Conservation (phyloP, 108 stramenopile species). For the Discostella stelligeroides region DNA sequence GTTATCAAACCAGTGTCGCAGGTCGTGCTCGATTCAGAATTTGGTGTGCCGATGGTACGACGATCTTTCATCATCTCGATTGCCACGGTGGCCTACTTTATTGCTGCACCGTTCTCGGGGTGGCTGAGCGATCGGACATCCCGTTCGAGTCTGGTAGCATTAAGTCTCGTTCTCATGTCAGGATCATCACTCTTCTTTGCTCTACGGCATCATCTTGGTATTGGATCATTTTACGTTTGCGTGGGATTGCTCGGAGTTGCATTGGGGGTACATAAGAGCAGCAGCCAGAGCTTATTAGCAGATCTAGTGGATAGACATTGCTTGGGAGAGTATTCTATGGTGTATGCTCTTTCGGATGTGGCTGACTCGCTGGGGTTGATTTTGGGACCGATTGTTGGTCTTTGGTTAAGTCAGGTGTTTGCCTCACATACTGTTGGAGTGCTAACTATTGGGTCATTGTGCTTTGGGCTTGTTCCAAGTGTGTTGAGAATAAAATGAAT, state of each 20-base stretch:
- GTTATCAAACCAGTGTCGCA: conserved; percentile 43
- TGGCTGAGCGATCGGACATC: conserved; percentile 21
- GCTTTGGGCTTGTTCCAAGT: conserved; percentile 21
- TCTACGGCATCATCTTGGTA: conserved; percentile 20
- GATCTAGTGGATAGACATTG: conserved; percentile 34
- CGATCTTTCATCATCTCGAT: conserved; percentile 44
- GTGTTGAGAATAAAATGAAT: conserved; percentile 22
- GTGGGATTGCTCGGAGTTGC: conserved; percentile 25
- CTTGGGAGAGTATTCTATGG: conserved; percentile 39
- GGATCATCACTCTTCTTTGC: conserved; percentile 31
- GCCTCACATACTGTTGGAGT: conserved; percentile 23
- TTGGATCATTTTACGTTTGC: conserved; percentile 33
- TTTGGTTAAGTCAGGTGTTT: conserved; percentile 28
- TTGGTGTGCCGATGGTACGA: conserved; percentile 35
- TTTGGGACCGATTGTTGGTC: conserved; percentile 35
- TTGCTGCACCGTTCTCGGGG: conserved; percentile 24
- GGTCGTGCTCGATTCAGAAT: conserved; percentile 40
- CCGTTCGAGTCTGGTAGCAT: conserved; percentile 23
- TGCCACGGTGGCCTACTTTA: conserved; percentile 37
- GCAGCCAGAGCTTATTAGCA: conserved; percentile 36
- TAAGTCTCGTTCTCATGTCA: conserved; percentile 31
- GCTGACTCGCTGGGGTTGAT: conserved; percentile 40
- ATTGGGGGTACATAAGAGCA: conserved; percentile 24
- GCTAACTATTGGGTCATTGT: conserved; percentile 16
- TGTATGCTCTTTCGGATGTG: conserved; percentile 38